phyloP scores from a whole-genome alignment of 768 basidiomycete species.

The Mycena floridula region DNA sequence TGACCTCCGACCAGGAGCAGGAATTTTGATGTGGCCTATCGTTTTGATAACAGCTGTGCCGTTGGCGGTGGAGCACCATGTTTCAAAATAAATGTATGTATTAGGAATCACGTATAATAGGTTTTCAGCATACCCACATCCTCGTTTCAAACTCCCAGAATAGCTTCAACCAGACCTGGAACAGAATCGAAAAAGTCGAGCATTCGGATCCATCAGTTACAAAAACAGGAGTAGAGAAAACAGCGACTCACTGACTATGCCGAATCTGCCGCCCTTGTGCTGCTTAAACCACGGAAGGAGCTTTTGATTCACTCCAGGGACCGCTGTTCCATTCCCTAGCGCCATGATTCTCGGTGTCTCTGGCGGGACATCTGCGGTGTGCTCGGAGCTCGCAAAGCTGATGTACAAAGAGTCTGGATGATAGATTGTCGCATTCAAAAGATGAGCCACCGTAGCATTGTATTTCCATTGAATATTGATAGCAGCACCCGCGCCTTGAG shows the following conservation, averaged over 20 bases:
- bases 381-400: slow-evolving; percentile 40
- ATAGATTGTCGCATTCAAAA: slow-evolving; percentile 32
- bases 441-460: slow-evolving; percentile 32
- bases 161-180: slow-evolving; percentile 40
- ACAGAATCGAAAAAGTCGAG: slow-evolving; percentile 42
- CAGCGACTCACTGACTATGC: slow-evolving; percentile 36
- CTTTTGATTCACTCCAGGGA: slow-evolving; percentile 36
- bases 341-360: slow-evolving; percentile 40
- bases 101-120: too few species aligned
- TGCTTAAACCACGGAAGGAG: slow-evolving; percentile 37
- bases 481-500: slow-evolving; percentile 24
- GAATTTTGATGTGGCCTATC: too few species aligned
- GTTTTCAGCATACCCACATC: too few species aligned
- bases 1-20: too few species aligned
- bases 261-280: slow-evolving; percentile 37
- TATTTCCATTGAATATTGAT: slow-evolving; percentile 39
- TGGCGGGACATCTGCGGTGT: slow-evolving; percentile 24
- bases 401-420: slow-evolving; percentile 40
- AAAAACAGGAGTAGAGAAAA: background rate
- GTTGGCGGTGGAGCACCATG: too few species aligned
- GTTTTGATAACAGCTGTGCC: too few species aligned
- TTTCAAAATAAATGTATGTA: too few species aligned
- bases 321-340: slow-evolving; percentile 28
- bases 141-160: slow-evolving; percentile 33
- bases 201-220: slow-evolving; percentile 12